Evolutionary conservation across 345 rosid genomes (phyloP).

Genomic region (Turnera subulata): DNA sequence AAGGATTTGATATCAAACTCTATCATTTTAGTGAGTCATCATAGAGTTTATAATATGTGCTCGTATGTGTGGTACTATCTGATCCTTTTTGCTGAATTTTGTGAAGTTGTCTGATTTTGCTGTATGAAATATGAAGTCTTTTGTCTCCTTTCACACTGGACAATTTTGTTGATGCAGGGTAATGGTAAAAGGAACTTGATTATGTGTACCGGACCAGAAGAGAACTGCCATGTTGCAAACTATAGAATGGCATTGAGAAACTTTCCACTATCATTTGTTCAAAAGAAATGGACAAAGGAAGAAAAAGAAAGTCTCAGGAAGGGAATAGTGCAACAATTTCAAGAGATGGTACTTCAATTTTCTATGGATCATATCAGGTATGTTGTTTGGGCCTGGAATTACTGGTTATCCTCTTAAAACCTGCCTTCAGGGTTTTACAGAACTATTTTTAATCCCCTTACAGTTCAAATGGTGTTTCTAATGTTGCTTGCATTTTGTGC

Average conservation of each 20-base stretch:
- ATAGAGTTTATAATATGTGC: no score
- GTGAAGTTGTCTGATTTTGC: not conserved
- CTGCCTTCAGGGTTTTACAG: not conserved
- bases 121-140: not conserved
- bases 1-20: no score
- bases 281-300: constrained; percentile 59
- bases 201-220: constrained; percentile 55
- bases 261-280: constrained; percentile 48
- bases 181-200: constrained; percentile 44
- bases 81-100: not conserved
- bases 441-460: not conserved
- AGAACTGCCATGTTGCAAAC: constrained; percentile 60
- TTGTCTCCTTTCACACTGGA: constrained; percentile 2
- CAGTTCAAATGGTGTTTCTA: no score
- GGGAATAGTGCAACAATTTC: constrained; percentile 75
- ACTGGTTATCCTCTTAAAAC: not conserved
- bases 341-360: constrained; percentile 53
- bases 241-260: constrained; percentile 49
- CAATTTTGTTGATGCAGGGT: constrained; percentile 41
- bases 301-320: constrained; percentile 70
- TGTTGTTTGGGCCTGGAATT: not conserved
- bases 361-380: constrained; percentile 65
- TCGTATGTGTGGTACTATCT: no score
- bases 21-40: no score
- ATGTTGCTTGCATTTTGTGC: no score